Conservation (phyloP, 1,284 basidiomycete genomes). For the Puccinia sorghi region DNA sequence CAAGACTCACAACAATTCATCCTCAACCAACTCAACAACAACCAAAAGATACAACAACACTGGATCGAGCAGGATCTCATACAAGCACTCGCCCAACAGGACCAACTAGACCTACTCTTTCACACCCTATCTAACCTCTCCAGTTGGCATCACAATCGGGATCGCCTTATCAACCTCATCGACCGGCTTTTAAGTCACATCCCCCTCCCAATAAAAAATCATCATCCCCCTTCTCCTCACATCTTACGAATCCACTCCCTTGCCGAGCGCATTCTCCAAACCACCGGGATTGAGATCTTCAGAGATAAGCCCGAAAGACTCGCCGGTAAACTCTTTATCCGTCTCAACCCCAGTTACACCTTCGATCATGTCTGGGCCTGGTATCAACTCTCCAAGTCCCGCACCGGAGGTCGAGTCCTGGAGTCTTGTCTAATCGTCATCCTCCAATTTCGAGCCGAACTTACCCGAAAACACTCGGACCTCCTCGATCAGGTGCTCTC, state of each 20-base stretch:
- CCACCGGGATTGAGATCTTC: conserved; percentile 30
- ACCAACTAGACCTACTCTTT: conserved; percentile 7
- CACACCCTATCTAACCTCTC: conserved; percentile 10
- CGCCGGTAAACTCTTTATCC: conserved; percentile 13
- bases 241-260: not conserved
- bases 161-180: conserved; percentile 6
- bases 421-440: not conserved
- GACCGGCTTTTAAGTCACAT: conserved; percentile 4
- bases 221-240: not conserved
- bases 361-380: conserved; percentile 26
- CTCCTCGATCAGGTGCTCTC: not conserved
- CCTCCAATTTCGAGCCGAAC: not conserved
- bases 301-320: not conserved
- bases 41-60: conserved; percentile 3
- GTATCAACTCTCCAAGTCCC: conserved; percentile 24
- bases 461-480: not conserved
- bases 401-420: not conserved
- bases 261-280: conserved; percentile 7
- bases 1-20: conserved; percentile 1
- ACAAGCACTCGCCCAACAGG: not conserved
- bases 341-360: not conserved
- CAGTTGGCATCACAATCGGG: not conserved
- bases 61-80: conserved; percentile 28
- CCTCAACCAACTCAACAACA: conserved; percentile 3
- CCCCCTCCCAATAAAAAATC: not conserved